Evolutionary conservation across 2,329 filamentous ascomycete species (phyloP), one percentile per base, ranked within the genome.

Genomic region (Gaeumannomyces tritici): DNA sequence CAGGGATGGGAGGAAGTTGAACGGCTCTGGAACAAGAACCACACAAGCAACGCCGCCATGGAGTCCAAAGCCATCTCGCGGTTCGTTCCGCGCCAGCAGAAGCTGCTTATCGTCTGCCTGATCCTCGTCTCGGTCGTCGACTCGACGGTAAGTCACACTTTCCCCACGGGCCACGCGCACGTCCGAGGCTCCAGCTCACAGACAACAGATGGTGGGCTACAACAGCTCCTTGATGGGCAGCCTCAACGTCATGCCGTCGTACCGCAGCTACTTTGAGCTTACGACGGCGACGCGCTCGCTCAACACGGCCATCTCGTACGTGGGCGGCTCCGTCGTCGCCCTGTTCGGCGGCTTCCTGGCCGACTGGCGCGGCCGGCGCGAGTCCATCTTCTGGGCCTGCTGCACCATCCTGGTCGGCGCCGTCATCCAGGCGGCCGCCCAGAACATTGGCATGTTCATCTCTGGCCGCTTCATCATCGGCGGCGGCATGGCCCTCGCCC

Each of bases 181-280:
- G 21, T 24, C 42, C 21, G 24, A 18, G 18, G 21, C 21, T 11
- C 21, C 21, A 24, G 21, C 42, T 51, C 18, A 47, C 6, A 51
- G 7, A 13, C 6, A 3, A 24, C 21, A 51, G 42, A 51, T 51
- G 42, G 42, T 70, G 35, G 71, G 69, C n/a, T 73, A 70, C 61
- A 70, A 74, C 62, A 66, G 68, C 57, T 72, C 70, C 18, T 56
- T 73, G 24, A 74, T 75, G 73, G 70, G 70, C 55, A 67, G 65
- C 35, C 63, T 76, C 57, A 74, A 74, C 59, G 69, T 73, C n/a
- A 69, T 75, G 69, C 68, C 70, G 13, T 65, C 66, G 3, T 75
- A 75, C 64, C 61, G 60, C 3, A 65, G 66, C 15, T 75, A 74
- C 62, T 75, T 75, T 63, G 42, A 66, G 15, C 65, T 75, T n/a